A percentile compares a stretch with the other conserved stretches of the same genome.
These are phyloP conservation scores for Candida berthetii DNA, from an alignment of 805 yeast genomes.

Conservation along the genomic window DNA sequence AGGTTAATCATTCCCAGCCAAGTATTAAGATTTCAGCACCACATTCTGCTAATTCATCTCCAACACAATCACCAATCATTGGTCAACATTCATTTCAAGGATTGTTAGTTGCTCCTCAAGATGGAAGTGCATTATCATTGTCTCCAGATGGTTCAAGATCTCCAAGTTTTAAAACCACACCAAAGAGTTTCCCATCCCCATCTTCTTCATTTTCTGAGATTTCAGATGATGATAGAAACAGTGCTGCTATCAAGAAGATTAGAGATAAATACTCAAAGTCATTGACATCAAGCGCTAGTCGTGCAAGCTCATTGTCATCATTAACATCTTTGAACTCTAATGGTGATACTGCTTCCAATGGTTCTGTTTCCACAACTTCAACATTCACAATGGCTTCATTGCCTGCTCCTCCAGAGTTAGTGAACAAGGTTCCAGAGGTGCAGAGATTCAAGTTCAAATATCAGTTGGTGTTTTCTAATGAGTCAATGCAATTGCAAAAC, in stretches of 20 bases:
- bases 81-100: no score
- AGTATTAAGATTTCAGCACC: background rate
- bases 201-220: constrained; percentile 15
- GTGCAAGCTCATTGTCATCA: constrained; percentile 5
- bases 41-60: background rate
- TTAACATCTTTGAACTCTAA: constrained; percentile 9
- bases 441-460: constrained; percentile 39
- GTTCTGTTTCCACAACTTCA: background rate
- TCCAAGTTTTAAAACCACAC: background rate
- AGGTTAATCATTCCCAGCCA: constrained; percentile 5
- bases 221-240: constrained; percentile 13
- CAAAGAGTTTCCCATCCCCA: constrained; percentile 9
- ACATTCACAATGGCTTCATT: constrained; percentile 17
- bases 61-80: constrained; percentile 2
- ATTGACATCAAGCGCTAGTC: background rate
- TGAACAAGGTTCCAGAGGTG: constrained; percentile 36
- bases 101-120: no score
- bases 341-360: constrained; percentile 1
- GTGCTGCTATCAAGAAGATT: background rate
- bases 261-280: background rate
- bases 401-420: constrained; percentile 39
- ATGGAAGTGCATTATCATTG: constrained; percentile 3
- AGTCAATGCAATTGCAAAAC: constrained; percentile 26
- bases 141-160: constrained; percentile 4
- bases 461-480: constrained; percentile 38